phyloP scores from a whole-genome alignment of 306 rosid species.

The Betula pendula region DNA sequence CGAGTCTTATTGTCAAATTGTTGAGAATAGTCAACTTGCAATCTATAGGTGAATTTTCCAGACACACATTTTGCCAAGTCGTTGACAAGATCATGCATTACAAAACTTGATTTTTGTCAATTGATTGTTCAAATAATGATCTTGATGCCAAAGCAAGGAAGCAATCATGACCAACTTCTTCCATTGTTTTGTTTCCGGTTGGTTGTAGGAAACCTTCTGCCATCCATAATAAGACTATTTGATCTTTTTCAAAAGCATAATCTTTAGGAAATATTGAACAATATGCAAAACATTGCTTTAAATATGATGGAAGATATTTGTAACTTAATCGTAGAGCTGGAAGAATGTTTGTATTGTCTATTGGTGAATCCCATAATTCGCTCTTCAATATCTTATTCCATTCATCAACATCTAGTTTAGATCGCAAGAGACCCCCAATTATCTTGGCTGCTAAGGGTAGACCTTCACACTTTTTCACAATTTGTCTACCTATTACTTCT shows the following conservation, averaged over 20 bases:
- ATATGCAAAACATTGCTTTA: conserved; percentile 45
- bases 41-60: not conserved
- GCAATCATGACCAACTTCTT: conserved; percentile 27
- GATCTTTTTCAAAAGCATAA: conserved; percentile 11
- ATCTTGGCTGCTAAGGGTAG: conserved; percentile 22
- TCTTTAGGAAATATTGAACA: conserved; percentile 34
- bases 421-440: conserved; percentile 17
- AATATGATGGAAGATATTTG: conserved; percentile 6
- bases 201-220: too few species aligned
- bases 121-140: conserved; percentile 32
- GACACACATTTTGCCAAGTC: conserved; percentile 31
- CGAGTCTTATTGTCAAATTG: not conserved
- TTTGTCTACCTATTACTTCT: conserved; percentile 6
- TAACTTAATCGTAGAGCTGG: conserved; percentile 31
- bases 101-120: not conserved
- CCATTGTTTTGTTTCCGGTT: not conserved
- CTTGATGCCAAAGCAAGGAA: conserved; percentile 21
- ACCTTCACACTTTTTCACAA: conserved; percentile 23
- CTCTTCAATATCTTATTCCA: conserved; percentile 27
- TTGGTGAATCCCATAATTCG: conserved; percentile 17
- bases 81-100: conserved; percentile 43
- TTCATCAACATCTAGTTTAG: not conserved
- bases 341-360: not conserved
- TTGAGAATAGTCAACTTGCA: not conserved
- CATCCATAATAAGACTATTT: conserved; percentile 3